phyloP scores from a whole-genome alignment of 2,329 filamentous ascomycete genomes.

The Neurospora sp. region DNA sequence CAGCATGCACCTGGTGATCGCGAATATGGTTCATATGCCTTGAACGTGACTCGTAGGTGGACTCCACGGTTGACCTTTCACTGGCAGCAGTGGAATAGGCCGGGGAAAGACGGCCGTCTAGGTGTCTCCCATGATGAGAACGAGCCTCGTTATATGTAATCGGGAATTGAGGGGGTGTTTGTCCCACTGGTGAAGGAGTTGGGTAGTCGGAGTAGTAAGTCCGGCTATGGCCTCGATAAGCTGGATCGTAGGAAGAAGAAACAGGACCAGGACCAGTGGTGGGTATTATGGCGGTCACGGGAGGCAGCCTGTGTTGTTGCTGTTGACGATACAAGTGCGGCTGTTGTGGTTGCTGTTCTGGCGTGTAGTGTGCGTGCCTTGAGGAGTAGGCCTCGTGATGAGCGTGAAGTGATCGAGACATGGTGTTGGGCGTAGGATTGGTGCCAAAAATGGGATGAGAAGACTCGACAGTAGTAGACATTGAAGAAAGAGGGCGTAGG shows the following conservation, averaged over 20 bases:
- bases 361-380: slow-evolving; percentile 19
- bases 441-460: slow-evolving; percentile 22
- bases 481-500: slow-evolving; percentile 17
- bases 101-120: slow-evolving; percentile 20
- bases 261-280: slow-evolving; percentile 9
- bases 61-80: slow-evolving; percentile 20
- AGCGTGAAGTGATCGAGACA: slow-evolving; percentile 25
- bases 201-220: slow-evolving; percentile 22
- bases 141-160: slow-evolving; percentile 16
- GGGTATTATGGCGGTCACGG: slow-evolving; percentile 20
- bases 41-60: slow-evolving; percentile 14
- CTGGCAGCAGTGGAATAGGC: slow-evolving; percentile 20
- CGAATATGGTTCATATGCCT: slow-evolving; percentile 13
- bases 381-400: slow-evolving; percentile 23
- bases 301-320: slow-evolving; percentile 18
- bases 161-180: slow-evolving; percentile 21
- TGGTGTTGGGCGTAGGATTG: slow-evolving; percentile 24
- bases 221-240: slow-evolving; percentile 11
- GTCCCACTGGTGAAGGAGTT: slow-evolving; percentile 23
- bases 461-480: slow-evolving; percentile 24
- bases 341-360: slow-evolving; percentile 17
- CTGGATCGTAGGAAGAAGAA: slow-evolving; percentile 14
- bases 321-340: slow-evolving; percentile 10
- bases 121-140: slow-evolving; percentile 11
- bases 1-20: slow-evolving; percentile 10